Conservation (phyloP, 73 alveolate genomes). For the Tetrahymena borealis region DNA sequence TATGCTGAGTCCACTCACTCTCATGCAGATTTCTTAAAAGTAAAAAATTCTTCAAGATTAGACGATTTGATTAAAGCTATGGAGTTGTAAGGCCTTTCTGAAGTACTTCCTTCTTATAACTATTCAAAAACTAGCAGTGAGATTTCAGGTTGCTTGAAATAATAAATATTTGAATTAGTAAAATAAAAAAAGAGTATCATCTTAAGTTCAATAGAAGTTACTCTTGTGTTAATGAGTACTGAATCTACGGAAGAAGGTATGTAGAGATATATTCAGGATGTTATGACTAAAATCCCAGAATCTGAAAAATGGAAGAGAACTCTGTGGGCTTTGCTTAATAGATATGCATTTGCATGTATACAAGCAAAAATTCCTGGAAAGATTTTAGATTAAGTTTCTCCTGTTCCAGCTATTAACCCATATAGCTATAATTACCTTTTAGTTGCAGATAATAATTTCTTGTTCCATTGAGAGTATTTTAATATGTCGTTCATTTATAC, state of each 20-base stretch:
- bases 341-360: background rate
- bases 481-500: too few species aligned
- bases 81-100: background rate
- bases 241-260: background rate
- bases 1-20: background rate
- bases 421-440: background rate
- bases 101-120: background rate
- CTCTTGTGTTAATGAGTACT: background rate
- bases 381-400: background rate
- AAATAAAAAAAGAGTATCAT: background rate
- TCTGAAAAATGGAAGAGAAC: background rate
- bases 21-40: background rate
- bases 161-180: background rate
- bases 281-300: background rate
- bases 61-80: background rate
- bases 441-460: background rate
- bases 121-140: background rate
- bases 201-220: background rate
- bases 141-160: background rate
- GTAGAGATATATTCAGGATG: background rate
- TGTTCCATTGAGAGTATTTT: background rate
- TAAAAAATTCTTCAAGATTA: background rate
- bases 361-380: background rate
- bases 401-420: background rate
- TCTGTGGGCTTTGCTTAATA: background rate